Base-by-base conservation (phyloP, 306 rosid species). In the Fragaria nilgerrensis region DNA sequence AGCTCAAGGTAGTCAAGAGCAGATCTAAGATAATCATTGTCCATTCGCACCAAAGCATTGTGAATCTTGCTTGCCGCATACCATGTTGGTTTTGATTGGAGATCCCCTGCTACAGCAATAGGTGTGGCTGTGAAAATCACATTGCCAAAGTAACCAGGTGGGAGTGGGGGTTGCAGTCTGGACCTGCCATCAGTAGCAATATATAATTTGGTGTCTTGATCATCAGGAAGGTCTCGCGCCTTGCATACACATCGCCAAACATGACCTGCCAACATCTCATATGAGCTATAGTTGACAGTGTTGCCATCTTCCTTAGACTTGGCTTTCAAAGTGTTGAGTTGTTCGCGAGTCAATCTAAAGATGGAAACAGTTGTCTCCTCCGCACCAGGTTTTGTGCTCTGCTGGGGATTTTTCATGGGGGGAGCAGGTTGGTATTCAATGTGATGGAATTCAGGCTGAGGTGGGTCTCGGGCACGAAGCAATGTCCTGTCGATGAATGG, bases 101-200 rank as follows among this genome's bases (percentile, higher is more conserved):
- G 87, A 34, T 92, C 96, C 17, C 95, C 93, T 0, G 95, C 97
- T 2, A 81, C 11, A 9, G 92, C 93, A 0, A 86, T 68, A 5
- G 96, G 97, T 5, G 98, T 92, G 37, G 96, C 71, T 0, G 98
- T 90, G 86, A 90, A 95, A 15, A 95, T 90, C 70, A 89, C 98
- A 61, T 95, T 92, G 63, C 98, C 97, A 36, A 92, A 92, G 83
- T 90, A 95, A 37, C 97, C 94, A 0, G 82, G 89, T 34, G 97
- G 98, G 34, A 90, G 93, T 3, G 90, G 86, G 9, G 98, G 98
- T 41, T 82, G 85, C 86, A 95, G 45, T 68, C 98, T 90, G 32
- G 92, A 52, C 83, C 97, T 76, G 73, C 98, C 98, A 79, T 92
- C 97, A 5, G 96, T 92, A 29, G 96, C 97, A 62, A 95, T 89